phyloP scores from a whole-genome alignment of 2,329 filamentous ascomycete species.

The Pseudocercospora macadamiae region DNA sequence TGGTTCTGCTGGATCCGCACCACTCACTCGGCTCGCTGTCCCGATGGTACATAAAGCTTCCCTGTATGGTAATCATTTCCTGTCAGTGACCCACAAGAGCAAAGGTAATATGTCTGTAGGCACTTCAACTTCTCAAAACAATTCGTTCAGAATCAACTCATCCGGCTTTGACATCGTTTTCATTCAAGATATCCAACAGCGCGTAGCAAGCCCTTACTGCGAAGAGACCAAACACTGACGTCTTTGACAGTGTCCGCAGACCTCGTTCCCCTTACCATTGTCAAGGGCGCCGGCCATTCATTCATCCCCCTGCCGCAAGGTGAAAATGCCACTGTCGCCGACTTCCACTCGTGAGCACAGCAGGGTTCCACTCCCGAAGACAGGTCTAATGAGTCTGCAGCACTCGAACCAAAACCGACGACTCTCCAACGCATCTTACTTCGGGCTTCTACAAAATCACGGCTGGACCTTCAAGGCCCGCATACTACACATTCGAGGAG shows the following conservation, averaged over 20 bases:
- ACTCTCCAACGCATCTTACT: conserved; percentile 23
- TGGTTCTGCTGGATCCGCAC: background rate
- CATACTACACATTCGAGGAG: conserved; percentile 26
- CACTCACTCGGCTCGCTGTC: background rate
- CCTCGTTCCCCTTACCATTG: conserved; percentile 27
- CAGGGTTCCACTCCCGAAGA: no score
- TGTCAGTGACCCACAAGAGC: background rate
- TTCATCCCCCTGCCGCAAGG: conserved; percentile 24
- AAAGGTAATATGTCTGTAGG: background rate
- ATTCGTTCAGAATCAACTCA: no score
- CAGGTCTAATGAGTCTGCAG: background rate
- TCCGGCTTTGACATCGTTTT: no score
- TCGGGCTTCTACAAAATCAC: conserved; percentile 30
- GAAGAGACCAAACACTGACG: no score
- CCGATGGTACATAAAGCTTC: background rate
- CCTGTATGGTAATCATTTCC: background rate
- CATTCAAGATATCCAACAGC: no score
- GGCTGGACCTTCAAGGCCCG: conserved; percentile 17
- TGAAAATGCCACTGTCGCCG: conserved; percentile 26
- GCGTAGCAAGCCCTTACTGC: background rate
- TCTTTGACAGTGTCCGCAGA: background rate
- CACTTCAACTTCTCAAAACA: no score
- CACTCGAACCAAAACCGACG: conserved; percentile 25
- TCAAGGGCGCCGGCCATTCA: conserved; percentile 27
- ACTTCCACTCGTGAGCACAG: conserved; percentile 23